Conservation (phyloP, 805 yeast species). For the Candida koratica region DNA sequence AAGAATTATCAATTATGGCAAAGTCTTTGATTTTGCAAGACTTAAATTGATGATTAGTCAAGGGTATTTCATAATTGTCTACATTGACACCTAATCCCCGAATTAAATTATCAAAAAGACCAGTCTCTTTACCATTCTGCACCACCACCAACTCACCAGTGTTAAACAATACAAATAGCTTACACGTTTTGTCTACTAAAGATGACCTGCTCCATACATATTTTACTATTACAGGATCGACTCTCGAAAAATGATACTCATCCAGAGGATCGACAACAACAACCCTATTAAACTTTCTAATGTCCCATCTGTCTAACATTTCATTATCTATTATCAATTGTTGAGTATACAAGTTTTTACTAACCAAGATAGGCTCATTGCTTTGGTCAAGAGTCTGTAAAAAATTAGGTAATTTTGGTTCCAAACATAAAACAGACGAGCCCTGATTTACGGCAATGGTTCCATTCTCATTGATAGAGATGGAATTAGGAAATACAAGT, state of each 20-base stretch:
- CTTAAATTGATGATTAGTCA: conserved; percentile 19
- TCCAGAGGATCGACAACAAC: conserved; percentile 25
- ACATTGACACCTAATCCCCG: conserved; percentile 19
- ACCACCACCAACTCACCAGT: conserved; percentile 35
- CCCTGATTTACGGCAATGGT: conserved; percentile 36
- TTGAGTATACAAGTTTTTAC: conserved; percentile 24
- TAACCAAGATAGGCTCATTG: conserved; percentile 3
- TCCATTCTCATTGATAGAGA: conserved; percentile 32
- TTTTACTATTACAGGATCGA: conserved; percentile 32
- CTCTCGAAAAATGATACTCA: conserved; percentile 26
- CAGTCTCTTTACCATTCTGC: conserved; percentile 18
- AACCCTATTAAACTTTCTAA: conserved; percentile 26
- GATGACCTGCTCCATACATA: conserved; percentile 34
- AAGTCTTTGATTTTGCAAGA: conserved; percentile 27
- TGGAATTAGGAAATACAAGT: conserved; percentile 18
- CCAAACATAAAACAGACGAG: conserved; percentile 30
- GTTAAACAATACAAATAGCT: conserved; percentile 32
- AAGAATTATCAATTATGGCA: conserved; percentile 15
- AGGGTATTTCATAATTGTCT: conserved; percentile 15
- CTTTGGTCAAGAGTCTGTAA: conserved; percentile 22
- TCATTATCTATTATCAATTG: conserved; percentile 27
- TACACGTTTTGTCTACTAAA: conserved; percentile 23
- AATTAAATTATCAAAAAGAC: conserved; percentile 25
- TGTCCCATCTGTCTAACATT: conserved; percentile 23
- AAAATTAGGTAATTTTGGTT: conserved; percentile 35